phyloP scores from a whole-genome alignment of 768 basidiomycete genomes.

The Boletus barrowsii region DNA sequence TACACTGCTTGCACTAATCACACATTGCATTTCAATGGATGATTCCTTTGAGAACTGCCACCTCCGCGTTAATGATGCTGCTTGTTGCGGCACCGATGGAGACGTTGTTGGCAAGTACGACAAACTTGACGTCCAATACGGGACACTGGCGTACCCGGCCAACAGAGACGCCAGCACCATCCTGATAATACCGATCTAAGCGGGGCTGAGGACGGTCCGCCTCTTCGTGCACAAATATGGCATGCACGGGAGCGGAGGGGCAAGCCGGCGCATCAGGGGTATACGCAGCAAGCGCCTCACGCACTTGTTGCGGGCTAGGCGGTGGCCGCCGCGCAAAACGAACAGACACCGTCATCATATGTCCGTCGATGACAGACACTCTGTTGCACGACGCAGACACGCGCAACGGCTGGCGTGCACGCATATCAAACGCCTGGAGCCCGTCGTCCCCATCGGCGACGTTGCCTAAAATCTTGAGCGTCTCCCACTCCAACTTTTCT shows the following conservation, averaged over 20 bases:
- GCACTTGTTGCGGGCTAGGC: slow-evolving; percentile 84
- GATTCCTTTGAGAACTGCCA: slow-evolving; percentile 79
- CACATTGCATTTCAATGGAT: slow-evolving; percentile 15
- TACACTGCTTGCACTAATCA: slow-evolving; percentile 10
- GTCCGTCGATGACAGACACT: slow-evolving; percentile 94
- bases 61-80: slow-evolving; percentile 94
- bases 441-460: slow-evolving; percentile 56
- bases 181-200: slow-evolving; percentile 84
- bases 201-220: slow-evolving; percentile 92
- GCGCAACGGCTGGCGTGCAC: slow-evolving; percentile 72
- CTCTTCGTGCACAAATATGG: slow-evolving; percentile 91
- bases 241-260: slow-evolving; percentile 81
- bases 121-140: slow-evolving; percentile 95
- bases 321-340: slow-evolving; percentile 77
- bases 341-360: slow-evolving; percentile 87
- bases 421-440: slow-evolving; percentile 76
- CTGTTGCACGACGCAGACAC: slow-evolving; percentile 93
- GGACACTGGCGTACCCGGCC: slow-evolving; percentile 88
- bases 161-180: slow-evolving; percentile 88
- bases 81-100: slow-evolving; percentile 95
- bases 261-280: slow-evolving; percentile 75
- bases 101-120: slow-evolving; percentile 90
- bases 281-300: slow-evolving; percentile 72
- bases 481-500: slow-evolving; percentile 99
- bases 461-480: slow-evolving; percentile 93